Base-by-base conservation (phyloP, 805 yeast genomes). In the Debaryomyces prosopidis region DNA sequence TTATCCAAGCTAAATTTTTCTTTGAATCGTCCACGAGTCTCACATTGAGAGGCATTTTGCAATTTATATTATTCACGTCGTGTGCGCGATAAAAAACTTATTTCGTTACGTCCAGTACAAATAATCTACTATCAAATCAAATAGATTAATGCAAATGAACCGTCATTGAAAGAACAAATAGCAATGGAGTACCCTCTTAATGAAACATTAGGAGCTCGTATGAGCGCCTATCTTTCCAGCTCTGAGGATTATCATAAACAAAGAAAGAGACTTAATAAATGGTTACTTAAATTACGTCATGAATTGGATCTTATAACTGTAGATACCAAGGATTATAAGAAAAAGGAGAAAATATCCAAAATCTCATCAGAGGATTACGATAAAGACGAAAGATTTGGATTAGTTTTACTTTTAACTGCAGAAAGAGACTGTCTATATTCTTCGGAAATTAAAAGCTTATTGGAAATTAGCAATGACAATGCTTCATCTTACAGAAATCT, bases 401-500 rank as follows among this genome's bases (percentile, higher is more conserved):
- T 75, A 33, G 65, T 89, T 19, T 63, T 81, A n/a, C 68, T 90
- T 18, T 70, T 81, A 46, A 76, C 77, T n/a, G 82, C 86, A 1
- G 98, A 94, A 64, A 78, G 96, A 59, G 87, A 89, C 53, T 69
- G 83, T 59, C 73, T 89, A 26, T 80, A 76, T 53, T 85, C 91
- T 1, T 75, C 81, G 61, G 90, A 85, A 62, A 72, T 82, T 43
- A 79, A 79, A 48, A 66, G 77, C 9, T 63, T 76, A 39, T 63
- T 81, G 48, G 88, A 81, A 49, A 73, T 81, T 34, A 77, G 78
- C 47, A 71, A 76, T 10, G 73, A 79, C 7, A 68, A 66, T 28
- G 60, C 69, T 52, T 71, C 59, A 60, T 76, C 76, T 44, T 77
- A 84, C 47, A 63, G 56, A 52, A 66, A 59, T 36, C 60, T 72